Conservation (phyloP, 805 yeast species). For the Starmerella etchellsii region DNA sequence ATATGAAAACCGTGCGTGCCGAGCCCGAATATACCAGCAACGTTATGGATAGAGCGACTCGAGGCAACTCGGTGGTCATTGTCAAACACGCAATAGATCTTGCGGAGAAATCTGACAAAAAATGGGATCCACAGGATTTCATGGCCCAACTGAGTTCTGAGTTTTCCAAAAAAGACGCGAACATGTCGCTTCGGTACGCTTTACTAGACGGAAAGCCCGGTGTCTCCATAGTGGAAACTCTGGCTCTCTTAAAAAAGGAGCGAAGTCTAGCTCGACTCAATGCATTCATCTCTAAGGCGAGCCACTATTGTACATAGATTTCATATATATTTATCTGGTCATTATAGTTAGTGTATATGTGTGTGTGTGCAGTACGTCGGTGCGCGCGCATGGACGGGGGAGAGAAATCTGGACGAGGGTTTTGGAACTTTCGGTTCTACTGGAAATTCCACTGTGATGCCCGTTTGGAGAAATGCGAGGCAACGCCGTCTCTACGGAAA, state of each 20-base stretch:
- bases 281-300: background rate
- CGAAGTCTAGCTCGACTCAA: slow-evolving; percentile 6
- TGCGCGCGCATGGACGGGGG: too few species aligned
- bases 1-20: slow-evolving; percentile 24
- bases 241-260: slow-evolving; percentile 39
- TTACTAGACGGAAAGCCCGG: slow-evolving; percentile 63
- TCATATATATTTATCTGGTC: too few species aligned
- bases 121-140: slow-evolving; percentile 4
- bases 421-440: too few species aligned
- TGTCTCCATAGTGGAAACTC: slow-evolving; percentile 44
- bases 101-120: background rate
- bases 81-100: background rate
- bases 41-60: background rate
- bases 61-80: background rate
- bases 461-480: slow-evolving; percentile 17
- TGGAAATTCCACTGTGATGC: too few species aligned
- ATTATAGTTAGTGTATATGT: too few species aligned
- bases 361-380: too few species aligned
- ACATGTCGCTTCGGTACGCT: slow-evolving; percentile 51
- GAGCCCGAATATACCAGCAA: background rate
- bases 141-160: slow-evolving; percentile 1
- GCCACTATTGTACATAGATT: background rate
- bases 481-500: slow-evolving; percentile 17
- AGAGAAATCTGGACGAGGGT: too few species aligned
- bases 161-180: slow-evolving; percentile 28